A percentile compares a stretch with the other conserved stretches of the same genome.
Evolutionary conservation across 1,284 basidiomycete genomes (phyloP).

Genomic region (Sanguinoderma infundibulare): DNA sequence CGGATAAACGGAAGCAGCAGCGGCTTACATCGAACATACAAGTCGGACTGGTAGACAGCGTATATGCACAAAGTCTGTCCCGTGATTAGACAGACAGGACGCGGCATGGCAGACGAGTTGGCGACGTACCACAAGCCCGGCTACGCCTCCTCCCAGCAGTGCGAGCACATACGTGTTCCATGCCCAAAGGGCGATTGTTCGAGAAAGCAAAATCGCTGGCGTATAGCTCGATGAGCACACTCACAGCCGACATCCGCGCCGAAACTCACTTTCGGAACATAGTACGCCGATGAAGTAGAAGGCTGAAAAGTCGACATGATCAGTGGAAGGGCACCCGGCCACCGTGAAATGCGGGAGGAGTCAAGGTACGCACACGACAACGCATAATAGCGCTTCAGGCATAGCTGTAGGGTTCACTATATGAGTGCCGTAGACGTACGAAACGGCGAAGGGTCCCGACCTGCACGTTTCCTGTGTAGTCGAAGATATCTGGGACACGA

Average conservation of each 20-base stretch:
- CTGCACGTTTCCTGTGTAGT: background rate
- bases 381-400: background rate
- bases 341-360: background rate
- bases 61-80: background rate
- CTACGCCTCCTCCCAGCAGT: background rate
- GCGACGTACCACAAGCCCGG: background rate
- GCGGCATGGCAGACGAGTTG: too few species aligned
- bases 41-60: background rate
- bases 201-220: background rate
- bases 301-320: background rate
- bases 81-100: too few species aligned
- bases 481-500: background rate
- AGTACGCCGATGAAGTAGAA: background rate
- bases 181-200: background rate
- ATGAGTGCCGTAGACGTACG: background rate
- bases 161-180: background rate
- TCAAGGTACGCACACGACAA: background rate
- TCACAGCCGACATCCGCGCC: background rate
- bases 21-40: background rate
- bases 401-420: background rate
- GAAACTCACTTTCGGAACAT: background rate
- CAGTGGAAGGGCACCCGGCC: background rate
- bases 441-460: background rate
- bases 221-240: background rate
- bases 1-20: background rate